Conservation (phyloP, 305 asterid genomes). For the Plantago lanceolata region DNA sequence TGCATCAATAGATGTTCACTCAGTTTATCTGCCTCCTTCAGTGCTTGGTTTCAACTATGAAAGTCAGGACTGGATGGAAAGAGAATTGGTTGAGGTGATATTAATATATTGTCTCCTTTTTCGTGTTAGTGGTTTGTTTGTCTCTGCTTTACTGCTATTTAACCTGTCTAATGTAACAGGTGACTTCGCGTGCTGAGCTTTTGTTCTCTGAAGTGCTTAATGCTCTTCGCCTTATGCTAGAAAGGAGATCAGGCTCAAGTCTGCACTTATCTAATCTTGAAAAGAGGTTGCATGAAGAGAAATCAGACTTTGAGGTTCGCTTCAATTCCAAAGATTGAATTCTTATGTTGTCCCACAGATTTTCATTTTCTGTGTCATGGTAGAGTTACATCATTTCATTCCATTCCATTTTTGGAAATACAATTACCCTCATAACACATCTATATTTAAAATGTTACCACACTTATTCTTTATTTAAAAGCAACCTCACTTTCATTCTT, state of each 20-base stretch:
- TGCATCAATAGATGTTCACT: slow-evolving; percentile 90
- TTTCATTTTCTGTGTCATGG: slow-evolving; percentile 6
- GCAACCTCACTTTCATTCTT: too few relatives aligned
- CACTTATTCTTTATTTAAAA: too few relatives aligned
- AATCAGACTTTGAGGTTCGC: slow-evolving; percentile 73
- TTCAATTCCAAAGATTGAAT: slow-evolving; percentile 26
- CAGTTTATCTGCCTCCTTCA: slow-evolving; percentile 88
- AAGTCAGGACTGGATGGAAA: slow-evolving; percentile 78
- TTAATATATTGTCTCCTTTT: slow-evolving; percentile 3
- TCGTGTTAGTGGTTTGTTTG: slow-evolving; percentile 13
- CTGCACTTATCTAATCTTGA: slow-evolving; percentile 55
- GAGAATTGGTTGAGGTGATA: slow-evolving; percentile 69
- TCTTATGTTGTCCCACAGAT: slow-evolving; percentile 15
- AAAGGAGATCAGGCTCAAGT: slow-evolving; percentile 35
- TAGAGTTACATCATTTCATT: background rate
- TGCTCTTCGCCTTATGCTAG: slow-evolving; percentile 50
- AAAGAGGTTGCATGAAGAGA: slow-evolving; percentile 72
- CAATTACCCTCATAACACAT: too few relatives aligned
- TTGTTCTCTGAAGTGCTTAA: slow-evolving; percentile 77
- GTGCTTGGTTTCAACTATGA: slow-evolving; percentile 76
- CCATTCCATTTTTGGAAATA: too few relatives aligned
- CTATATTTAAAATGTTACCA: too few relatives aligned
- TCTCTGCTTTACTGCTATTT: slow-evolving; percentile 17
- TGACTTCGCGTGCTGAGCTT: slow-evolving; percentile 67
- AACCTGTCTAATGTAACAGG: slow-evolving; percentile 44